phyloP scores from a whole-genome alignment of 768 basidiomycete species.

The Tricholoma flavovirens region DNA sequence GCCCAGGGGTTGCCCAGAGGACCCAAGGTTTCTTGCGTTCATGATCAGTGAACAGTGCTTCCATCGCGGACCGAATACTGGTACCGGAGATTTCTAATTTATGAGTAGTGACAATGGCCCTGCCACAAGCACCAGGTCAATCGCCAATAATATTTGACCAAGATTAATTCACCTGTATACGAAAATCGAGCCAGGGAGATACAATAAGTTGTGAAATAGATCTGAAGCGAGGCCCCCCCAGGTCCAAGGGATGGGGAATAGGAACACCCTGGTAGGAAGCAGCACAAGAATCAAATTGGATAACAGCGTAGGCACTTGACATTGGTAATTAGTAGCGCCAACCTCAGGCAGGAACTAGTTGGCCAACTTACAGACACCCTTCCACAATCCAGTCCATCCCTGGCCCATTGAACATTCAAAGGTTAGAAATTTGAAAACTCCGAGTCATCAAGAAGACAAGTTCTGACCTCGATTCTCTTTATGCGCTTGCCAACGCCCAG shows the following conservation, averaged over 20 bases:
- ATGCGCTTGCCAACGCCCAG: neutral
- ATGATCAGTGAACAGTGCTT: constrained; percentile 50
- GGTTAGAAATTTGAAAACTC: too few species aligned
- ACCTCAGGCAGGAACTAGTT: too few species aligned
- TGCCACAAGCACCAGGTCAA: constrained; percentile 21
- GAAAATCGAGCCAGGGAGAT: constrained; percentile 9
- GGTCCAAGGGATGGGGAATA: constrained; percentile 5
- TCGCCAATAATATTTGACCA: too few species aligned
- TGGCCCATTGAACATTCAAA: too few species aligned
- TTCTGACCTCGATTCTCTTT: neutral
- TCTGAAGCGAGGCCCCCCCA: too few species aligned
- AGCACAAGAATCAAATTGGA: neutral
- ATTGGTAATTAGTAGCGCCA: neutral
- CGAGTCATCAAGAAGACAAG: neutral
- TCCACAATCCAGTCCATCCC: too few species aligned
- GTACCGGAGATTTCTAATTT: constrained; percentile 38
- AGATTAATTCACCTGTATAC: constrained; percentile 11
- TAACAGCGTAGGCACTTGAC: neutral
- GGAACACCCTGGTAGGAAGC: neutral
- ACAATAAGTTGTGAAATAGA: too few species aligned
- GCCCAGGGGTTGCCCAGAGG: constrained; percentile 48
- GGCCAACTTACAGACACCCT: too few species aligned
- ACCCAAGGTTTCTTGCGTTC: constrained; percentile 42
- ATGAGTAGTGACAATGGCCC: constrained; percentile 53
- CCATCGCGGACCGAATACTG: constrained; percentile 38